Evolutionary conservation across 2,329 filamentous ascomycete species (phyloP).

Genomic region (Colletotrichum navitas): DNA sequence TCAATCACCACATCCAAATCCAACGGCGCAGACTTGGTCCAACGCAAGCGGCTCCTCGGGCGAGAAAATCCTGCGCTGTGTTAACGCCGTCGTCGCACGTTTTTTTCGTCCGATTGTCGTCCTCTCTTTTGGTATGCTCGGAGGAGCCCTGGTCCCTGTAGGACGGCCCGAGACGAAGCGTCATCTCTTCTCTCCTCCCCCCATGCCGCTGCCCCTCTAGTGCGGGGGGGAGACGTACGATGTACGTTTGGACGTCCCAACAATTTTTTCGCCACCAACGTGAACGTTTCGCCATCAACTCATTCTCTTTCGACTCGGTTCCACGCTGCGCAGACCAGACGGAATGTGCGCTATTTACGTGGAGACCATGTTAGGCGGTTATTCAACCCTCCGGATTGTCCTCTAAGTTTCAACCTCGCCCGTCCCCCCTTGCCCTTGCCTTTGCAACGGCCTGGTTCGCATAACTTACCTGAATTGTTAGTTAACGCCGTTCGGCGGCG

Average conservation of each 20-base stretch:
- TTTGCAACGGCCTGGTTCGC: conserved; percentile 15
- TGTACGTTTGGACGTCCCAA: conserved; percentile 3
- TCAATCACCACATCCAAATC: background rate
- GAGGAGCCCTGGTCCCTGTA: conserved; percentile 33
- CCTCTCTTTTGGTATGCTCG: conserved; percentile 11
- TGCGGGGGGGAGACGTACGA: conserved; percentile 23
- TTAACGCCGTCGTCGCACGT: background rate
- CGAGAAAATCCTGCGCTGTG: no score
- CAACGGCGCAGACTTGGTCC: background rate
- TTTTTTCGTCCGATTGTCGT: conserved; percentile 22
- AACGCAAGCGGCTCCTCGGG: background rate
- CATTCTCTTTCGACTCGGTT: background rate
- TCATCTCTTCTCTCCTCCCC: conserved; percentile 3
- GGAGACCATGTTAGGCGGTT: conserved; percentile 3
- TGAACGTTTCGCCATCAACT: background rate
- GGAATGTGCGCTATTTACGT: background rate
- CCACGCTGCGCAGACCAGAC: conserved; percentile 8
- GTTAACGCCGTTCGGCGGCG: conserved; percentile 18
- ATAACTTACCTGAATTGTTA: conserved; percentile 27
- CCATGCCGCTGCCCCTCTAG: conserved; percentile 11
- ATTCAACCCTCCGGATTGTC: background rate
- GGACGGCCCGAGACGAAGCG: conserved; percentile 36
- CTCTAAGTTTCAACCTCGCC: background rate
- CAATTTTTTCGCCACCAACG: conserved; percentile 4
- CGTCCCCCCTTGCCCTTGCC: conserved; percentile 2